Percentiles rank a stretch among this genome's conserved stretches.
Conservation (phyloP, 2,329 filamentous ascomycete species). For the Neopestalotiopsis sp. region DNA sequence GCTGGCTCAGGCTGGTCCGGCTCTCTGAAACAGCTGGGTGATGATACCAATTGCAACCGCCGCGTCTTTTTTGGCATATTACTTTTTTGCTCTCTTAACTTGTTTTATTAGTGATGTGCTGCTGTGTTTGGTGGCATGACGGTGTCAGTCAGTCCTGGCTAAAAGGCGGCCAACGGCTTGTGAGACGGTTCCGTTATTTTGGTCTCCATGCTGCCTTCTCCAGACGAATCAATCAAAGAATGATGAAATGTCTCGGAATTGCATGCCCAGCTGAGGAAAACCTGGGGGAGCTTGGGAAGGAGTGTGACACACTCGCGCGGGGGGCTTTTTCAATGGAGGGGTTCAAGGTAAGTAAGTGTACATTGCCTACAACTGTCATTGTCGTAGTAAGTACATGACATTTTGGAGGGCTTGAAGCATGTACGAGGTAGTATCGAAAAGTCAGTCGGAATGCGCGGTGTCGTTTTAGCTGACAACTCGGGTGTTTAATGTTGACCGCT, state of each 20-base stretch:
- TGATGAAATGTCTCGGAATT: conserved; percentile 2
- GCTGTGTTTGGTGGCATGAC: background rate
- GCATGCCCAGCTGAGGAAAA: conserved; percentile 3
- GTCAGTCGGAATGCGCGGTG: no score
- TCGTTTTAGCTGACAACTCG: background rate
- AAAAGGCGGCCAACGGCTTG: background rate
- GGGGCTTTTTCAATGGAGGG: background rate
- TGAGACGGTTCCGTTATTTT: background rate
- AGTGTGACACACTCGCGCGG: background rate
- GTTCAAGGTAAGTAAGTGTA: background rate
- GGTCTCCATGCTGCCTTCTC: background rate
- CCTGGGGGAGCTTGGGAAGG: background rate
- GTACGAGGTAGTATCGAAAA: no score
- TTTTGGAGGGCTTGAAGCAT: no score
- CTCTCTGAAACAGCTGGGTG: background rate
- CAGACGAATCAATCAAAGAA: background rate
- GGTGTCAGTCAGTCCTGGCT: background rate
- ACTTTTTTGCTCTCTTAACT: background rate
- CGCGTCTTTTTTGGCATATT: background rate
- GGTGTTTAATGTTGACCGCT: background rate
- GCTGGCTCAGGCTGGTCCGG: background rate
- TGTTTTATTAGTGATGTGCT: background rate
- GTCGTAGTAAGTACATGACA: no score
- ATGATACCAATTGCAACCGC: background rate
- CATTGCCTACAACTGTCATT: no score